Evolutionary conservation across 352 stramenopile species (phyloP), one percentile per base, ranked within the genome.

Genomic region (Aphanomyces stellatus): DNA sequence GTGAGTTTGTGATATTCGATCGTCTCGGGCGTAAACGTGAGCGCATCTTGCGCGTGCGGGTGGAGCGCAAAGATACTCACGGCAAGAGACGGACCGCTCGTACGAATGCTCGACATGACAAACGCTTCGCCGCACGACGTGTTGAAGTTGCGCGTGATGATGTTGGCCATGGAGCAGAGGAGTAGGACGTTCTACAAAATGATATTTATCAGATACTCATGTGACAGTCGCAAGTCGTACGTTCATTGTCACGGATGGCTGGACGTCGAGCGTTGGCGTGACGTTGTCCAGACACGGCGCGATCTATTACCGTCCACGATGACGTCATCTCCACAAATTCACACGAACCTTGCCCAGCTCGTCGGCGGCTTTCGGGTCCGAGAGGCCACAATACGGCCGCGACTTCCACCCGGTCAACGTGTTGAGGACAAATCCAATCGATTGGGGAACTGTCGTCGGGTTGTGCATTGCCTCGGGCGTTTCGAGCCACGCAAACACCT

Each of bases 401-500:
- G 60, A 67, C 24, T 67, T 67, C 60, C 60, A 67, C 17, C 28
- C 27, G 6, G 60, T 57, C n/a, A 67, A 27, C 19, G 60, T 27
- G 34, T 67, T 67, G 30, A 67, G 34, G 24, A 67, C 57, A 42
- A 67, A 67, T 1, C 60, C 60, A 6, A 67, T n/a, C 4, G 60
- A 67, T n/a, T 59, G 41, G 7, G 57, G n/a, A 1, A 31, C 41
- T 4, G 57, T 65, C 28, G 43, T 5, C 11, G 60, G 41, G n/a
- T 31, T 19, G 8, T 33, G 57, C 60, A 57, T 67, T 3, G 11
- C 42, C 1, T 25, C 4, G 17, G 51, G 30, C 4, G n/a, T 17
- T 17, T 30, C 33, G 27, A 86, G 48, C 80, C 81, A 93, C 27
- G 75, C 65, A 35, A 77, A 59, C 11, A 87, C 79, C 76, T 91